Base-by-base conservation (phyloP, 768 basidiomycete genomes). In the Tremella yokohamensis region DNA sequence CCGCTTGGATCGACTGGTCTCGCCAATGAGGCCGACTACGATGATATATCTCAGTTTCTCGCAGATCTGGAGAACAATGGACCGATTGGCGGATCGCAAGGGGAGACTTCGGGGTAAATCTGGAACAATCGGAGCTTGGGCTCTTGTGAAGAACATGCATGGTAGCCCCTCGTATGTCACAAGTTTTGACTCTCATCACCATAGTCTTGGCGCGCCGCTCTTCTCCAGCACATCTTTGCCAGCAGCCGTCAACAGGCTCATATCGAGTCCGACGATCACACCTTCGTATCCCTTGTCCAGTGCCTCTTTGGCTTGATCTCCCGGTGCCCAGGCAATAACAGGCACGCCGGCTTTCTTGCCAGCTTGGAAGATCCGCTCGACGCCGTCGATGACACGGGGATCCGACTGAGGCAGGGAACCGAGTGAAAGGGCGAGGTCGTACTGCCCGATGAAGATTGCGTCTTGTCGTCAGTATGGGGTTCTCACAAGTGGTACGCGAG, bases 401-500 rank as follows among this genome's bases (percentile, higher is more conserved):
- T 22, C 37, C 9, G 57, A 58, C 39, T 58, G 57, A 9, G 57
- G 57, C 11, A 58, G 50, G 7, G 51, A 52, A 8, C 57, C 57
- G 3, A 58, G 42, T 1, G 57, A 58, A 24, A 58, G 51, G 7
- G 57, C 57, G 16, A 58, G 42, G 25, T 58, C 57, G 52, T 58
- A 58, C 38, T 58, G 57, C 3, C 57, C 57, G 26, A 58, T 58
- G 39, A 58, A 58, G 25, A 58, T 58, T 7, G 50, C 57, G 40
- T 58, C 57, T 58, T 29, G 11, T 34, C 29, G 11, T 34, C 29
- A 34, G 29, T 11, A 34, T 4, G 29, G 29, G 6, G 29, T 11
- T 34, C 29, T 4, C 6, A 34, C 11, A 34, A 6, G 29, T 34
- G 29, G 29, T 11, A 34, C 18, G 45, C 1, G 2, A 4, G 50